Evolutionary conservation across 257 asterid genomes (phyloP).

Genomic region (Nicotiana tabacum): DNA sequence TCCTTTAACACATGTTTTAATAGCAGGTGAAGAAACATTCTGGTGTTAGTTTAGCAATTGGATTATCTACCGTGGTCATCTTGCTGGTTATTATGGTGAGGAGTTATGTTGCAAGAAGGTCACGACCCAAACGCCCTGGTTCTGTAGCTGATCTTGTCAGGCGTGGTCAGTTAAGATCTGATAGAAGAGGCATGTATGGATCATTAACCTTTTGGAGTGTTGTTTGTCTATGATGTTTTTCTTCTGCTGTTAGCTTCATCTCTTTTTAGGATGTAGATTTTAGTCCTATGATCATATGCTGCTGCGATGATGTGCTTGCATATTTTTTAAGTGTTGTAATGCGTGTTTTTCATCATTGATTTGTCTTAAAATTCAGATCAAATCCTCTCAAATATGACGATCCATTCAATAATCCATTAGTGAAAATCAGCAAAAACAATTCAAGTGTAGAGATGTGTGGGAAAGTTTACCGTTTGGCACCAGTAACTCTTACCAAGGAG

Average conservation of each 20-base stretch:
- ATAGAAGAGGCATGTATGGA: conserved; percentile 99
- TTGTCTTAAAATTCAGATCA: conserved; percentile 43
- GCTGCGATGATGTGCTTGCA: not conserved
- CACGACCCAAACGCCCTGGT: conserved; percentile 52
- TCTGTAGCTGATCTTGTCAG: conserved; percentile 96
- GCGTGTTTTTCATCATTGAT: conserved; percentile 14
- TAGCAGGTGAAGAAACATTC: conserved; percentile 51
- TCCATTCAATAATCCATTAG: conserved; percentile 96
- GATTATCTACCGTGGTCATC: conserved; percentile 55
- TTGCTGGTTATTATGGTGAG: conserved; percentile 48
- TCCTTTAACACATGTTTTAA: conserved; percentile 3
- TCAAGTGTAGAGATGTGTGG: conserved; percentile 97
- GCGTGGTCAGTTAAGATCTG: conserved; percentile 92
- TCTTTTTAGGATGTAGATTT: not conserved
- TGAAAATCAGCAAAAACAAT: conserved; percentile 76
- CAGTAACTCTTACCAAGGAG: conserved; percentile 85
- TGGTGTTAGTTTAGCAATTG: conserved; percentile 46
- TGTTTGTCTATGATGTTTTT: not conserved
- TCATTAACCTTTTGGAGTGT: conserved; percentile 20
- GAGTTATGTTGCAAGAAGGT: conserved; percentile 40
- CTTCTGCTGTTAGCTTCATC: not conserved
- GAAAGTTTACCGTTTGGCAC: conserved; percentile 86
- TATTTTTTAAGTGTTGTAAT: conserved; percentile 6
- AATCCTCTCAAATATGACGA: conserved; percentile 90
- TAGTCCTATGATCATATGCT: not conserved